Percentiles rank a stretch among this genome's conserved stretches.
Evolutionary conservation across 164 flowering plant genomes (phyloP).

Genomic region (Aristolochia fimbriata): DNA sequence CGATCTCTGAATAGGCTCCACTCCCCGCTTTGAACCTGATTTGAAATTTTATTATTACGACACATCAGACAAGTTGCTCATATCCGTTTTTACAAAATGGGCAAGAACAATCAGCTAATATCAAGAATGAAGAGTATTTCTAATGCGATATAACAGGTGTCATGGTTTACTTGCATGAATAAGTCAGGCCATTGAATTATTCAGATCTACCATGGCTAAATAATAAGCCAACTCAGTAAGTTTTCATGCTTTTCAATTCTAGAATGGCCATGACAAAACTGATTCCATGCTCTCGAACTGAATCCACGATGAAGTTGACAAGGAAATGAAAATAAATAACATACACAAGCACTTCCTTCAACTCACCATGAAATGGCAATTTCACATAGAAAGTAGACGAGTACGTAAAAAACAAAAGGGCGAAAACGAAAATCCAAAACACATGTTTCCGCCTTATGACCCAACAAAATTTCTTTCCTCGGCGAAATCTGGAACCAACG

Average conservation of each 20-base stretch:
- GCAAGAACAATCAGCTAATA: background rate
- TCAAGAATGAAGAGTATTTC: too few species aligned
- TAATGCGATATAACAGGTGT: too few species aligned
- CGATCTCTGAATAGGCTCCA: slow-evolving; percentile 7
- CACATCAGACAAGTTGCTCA: background rate
- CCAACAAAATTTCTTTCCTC: slow-evolving; percentile 46
- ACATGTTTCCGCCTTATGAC: slow-evolving; percentile 27
- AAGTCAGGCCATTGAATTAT: too few species aligned
- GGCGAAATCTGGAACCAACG: slow-evolving; percentile 27
- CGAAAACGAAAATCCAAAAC: slow-evolving; percentile 32
- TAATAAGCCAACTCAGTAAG: background rate
- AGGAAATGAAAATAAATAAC: background rate
- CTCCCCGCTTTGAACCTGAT: background rate
- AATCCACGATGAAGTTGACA: background rate
- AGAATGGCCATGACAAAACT: background rate
- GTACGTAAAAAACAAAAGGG: slow-evolving; percentile 27
- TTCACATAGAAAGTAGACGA: slow-evolving; percentile 30
- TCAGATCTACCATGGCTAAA: background rate
- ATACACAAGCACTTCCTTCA: background rate
- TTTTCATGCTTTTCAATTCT: background rate
- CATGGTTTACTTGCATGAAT: too few species aligned
- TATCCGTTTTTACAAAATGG: background rate
- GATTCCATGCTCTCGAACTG: background rate
- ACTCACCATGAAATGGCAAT: slow-evolving; percentile 46
- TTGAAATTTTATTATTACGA: background rate